phyloP scores from a whole-genome alignment of 2,329 filamentous ascomycete species.

The Fulvia fulva region DNA sequence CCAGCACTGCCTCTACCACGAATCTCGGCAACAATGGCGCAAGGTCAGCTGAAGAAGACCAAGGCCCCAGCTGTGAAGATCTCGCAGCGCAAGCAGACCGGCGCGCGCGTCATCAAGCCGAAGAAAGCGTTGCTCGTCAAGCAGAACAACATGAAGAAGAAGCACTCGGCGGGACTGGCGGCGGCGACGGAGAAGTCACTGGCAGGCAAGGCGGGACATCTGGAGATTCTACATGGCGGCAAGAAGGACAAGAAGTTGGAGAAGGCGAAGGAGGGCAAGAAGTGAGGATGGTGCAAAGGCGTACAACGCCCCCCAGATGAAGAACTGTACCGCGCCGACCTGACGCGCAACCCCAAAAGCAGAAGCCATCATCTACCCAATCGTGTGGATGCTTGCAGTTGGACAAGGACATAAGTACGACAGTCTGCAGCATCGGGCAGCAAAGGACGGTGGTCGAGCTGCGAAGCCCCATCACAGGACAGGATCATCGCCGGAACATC shows the following conservation, averaged over 20 bases:
- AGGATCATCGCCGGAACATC: too few relatives aligned
- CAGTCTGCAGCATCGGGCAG: too few relatives aligned
- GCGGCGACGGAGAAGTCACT: conserved; percentile 64
- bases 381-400: too few relatives aligned
- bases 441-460: too few relatives aligned
- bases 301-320: too few relatives aligned
- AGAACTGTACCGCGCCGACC: too few relatives aligned
- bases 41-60: conserved; percentile 30
- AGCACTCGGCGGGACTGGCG: conserved; percentile 59
- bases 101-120: conserved; percentile 60
- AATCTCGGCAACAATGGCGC: conserved; percentile 22
- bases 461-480: too few relatives aligned
- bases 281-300: neutral
- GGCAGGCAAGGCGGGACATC: conserved; percentile 64
- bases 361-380: too few relatives aligned
- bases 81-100: conserved; percentile 38
- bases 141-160: conserved; percentile 63
- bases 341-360: too few relatives aligned
- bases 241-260: conserved; percentile 53
- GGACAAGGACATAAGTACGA: too few relatives aligned
- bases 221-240: conserved; percentile 64
- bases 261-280: conserved; percentile 15
- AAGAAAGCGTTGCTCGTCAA: conserved; percentile 60
- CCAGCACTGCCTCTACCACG: neutral
- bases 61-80: conserved; percentile 29